Evolutionary conservation across 1,284 basidiomycete genomes (phyloP), one percentile per base, ranked within the genome.

Genomic region (Porodaedalea pini): DNA sequence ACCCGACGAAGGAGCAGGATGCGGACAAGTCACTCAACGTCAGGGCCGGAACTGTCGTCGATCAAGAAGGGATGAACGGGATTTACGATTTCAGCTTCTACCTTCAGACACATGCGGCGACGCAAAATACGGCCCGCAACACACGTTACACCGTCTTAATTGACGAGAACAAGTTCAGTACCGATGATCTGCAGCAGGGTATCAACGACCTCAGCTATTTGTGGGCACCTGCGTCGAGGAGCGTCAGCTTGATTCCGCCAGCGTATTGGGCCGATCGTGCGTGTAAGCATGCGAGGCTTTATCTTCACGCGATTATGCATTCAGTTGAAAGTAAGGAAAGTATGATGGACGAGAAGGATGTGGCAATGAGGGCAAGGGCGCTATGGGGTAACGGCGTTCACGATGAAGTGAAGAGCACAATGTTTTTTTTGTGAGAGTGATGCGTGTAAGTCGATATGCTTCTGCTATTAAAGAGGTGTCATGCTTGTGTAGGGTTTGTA

Each of bases 51-150:
- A 89, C 88, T 0, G 80, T 91, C 7, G 80, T 88, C n/a, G 88
- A 91, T 68, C 79, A 80, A 65, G 88, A 80, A 65, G 88, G 88
- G 1, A 72, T 88, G 36, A 88, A 87, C 3, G 79, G 79, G 3
- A 76, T 88, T 1, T 87, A 81, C 67, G 81, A 85, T 57, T 86
- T 83, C 59, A 88, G 90, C 63, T 91, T 89, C 66, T 90, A 88
- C 65, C 79, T 90, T 0, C 88, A 90, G 74, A 81, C 88, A 0
- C 87, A 89, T 63, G 75, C 78, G 1, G 82, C 85, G 0, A 69
- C 89, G 6, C 81, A 89, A 65, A 87, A 86, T 3, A 76, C 74
- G 8, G 82, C 82, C 32, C 79, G 80, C 53, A 73, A 86, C 0
- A 90, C 87, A 0, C 88, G 88, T 64, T 90, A 90, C 70, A 81